Conservation (phyloP, 1,284 basidiomycete genomes). For the Ustilago nuda region DNA sequence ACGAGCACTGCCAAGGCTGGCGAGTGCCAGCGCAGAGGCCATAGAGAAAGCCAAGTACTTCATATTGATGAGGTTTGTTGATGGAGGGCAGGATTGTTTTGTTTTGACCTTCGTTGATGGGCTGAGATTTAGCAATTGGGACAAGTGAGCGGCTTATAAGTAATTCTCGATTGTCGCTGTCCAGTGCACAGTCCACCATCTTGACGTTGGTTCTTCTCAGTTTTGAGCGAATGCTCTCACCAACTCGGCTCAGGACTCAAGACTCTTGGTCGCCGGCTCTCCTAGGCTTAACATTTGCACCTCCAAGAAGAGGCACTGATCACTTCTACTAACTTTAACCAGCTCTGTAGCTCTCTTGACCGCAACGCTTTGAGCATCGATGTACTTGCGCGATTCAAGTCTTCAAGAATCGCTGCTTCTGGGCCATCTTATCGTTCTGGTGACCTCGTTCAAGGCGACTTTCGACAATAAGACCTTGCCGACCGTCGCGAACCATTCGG, state of each 20-base stretch:
- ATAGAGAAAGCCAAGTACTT: constrained; percentile 23
- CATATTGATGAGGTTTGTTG: constrained; percentile 8
- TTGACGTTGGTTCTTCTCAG: neutral
- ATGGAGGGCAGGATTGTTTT: neutral
- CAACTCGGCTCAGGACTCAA: neutral
- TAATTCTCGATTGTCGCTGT: neutral
- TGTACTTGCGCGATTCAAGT: too few species aligned
- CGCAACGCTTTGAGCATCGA: too few species aligned
- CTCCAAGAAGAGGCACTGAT: too few species aligned
- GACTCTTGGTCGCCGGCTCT: neutral
- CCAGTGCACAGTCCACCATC: neutral
- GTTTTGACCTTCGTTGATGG: neutral
- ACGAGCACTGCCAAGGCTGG: constrained; percentile 21
- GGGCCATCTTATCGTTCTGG: neutral
- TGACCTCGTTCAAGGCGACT: neutral
- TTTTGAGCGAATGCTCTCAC: neutral
- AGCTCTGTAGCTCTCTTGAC: too few species aligned
- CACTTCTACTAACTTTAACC: too few species aligned
- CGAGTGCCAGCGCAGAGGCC: constrained; percentile 21
- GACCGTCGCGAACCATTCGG: neutral
- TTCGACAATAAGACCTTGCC: neutral
- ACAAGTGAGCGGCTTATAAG: neutral
- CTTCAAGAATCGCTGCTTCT: neutral
- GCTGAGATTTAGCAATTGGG: neutral
- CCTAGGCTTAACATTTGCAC: neutral